phyloP scores from a whole-genome alignment of 139 green algal genomes.

The Asterochloris sp. region DNA sequence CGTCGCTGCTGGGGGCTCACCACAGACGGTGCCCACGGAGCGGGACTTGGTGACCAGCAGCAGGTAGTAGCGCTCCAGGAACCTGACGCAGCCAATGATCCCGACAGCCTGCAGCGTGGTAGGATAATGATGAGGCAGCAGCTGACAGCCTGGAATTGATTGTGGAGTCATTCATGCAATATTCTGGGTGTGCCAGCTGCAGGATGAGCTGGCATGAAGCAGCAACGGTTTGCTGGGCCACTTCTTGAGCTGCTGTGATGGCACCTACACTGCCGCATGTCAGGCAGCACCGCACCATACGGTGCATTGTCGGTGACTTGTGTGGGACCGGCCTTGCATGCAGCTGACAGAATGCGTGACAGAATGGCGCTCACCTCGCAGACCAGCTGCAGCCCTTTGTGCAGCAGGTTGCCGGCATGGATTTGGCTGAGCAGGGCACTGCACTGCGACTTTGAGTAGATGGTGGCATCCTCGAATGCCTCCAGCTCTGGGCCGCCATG shows the following conservation, averaged over 20 bases:
- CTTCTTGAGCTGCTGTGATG: neutral
- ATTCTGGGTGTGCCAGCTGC: neutral
- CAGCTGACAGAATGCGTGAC: neutral
- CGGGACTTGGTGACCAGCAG: conserved; percentile 76
- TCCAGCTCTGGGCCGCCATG: conserved; percentile 27
- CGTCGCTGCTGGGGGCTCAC: conserved; percentile 20
- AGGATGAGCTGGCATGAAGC: neutral
- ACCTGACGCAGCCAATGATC: conserved; percentile 76
- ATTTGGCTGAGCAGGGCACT: conserved; percentile 44
- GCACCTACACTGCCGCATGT: neutral
- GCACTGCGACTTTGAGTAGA: conserved; percentile 54
- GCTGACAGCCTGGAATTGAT: neutral
- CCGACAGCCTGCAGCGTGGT: conserved; percentile 53
- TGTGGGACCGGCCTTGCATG: neutral
- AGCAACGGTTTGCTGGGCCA: neutral
- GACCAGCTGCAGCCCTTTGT: conserved; percentile 40
- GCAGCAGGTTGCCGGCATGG: conserved; percentile 35
- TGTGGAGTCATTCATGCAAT: neutral
- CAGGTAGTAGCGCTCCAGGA: conserved; percentile 86
- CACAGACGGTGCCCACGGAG: conserved; percentile 68
- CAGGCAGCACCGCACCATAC: neutral
- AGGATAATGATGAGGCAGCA: neutral
- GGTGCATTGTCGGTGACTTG: neutral
- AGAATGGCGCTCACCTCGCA: conserved; percentile 8
- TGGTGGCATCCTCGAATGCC: conserved; percentile 46